phyloP scores from a whole-genome alignment of 192 early-diverging fungal species.

The Coemansia sp. region DNA sequence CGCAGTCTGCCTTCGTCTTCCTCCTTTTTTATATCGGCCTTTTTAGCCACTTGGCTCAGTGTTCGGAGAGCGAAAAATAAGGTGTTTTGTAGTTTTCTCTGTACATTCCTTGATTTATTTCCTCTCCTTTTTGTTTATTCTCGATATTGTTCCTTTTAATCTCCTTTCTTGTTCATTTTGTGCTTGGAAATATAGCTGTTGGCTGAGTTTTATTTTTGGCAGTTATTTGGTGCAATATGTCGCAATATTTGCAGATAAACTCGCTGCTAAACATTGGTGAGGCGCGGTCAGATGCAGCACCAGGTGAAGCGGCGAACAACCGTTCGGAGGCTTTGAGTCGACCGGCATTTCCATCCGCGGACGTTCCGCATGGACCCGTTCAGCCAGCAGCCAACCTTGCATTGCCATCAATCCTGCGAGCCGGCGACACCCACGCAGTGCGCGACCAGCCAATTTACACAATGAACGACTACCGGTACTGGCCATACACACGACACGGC shows the following conservation, averaged over 20 bases:
- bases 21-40: not conserved
- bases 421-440: constrained; percentile 6
- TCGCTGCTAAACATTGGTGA: constrained; percentile 23
- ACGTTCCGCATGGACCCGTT: not conserved
- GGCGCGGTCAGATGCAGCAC: not conserved
- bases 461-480: constrained; percentile 29
- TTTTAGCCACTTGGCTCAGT: not conserved
- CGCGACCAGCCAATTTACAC: constrained; percentile 21
- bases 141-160: constrained; percentile 5
- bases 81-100: not conserved
- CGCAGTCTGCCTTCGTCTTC: not conserved
- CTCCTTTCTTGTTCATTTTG: not conserved
- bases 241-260: constrained; percentile 19
- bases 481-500: constrained; percentile 25
- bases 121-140: not conserved
- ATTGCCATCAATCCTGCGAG: not conserved
- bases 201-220: no score
- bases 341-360: not conserved
- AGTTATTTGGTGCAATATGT: constrained; percentile 7
- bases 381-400: not conserved
- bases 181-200: not conserved
- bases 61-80: not conserved
- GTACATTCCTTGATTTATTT: not conserved
- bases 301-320: not conserved
- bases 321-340: not conserved